Percentiles rank a stretch among this genome's conserved stretches.
These are phyloP conservation scores for Carex parvula DNA, from an alignment of 176 grass and related monocot genomes.

Conservation along the genomic window DNA sequence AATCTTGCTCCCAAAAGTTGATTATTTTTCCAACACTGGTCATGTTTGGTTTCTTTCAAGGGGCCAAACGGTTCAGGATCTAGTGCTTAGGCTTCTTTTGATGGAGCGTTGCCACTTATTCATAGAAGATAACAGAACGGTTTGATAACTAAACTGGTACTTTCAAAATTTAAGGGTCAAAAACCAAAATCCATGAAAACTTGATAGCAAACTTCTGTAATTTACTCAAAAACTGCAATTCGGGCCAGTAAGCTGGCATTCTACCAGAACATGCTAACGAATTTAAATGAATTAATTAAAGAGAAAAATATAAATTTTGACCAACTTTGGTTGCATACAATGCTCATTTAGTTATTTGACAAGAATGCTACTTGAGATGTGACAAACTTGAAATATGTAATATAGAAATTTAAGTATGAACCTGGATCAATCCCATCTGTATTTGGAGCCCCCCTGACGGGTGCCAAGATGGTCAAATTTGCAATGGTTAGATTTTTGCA, in stretches of 20 bases:
- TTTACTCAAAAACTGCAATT: background rate
- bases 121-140: background rate
- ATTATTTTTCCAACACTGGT: background rate
- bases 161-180: background rate
- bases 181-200: background rate
- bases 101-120: background rate
- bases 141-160: background rate
- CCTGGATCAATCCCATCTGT: conserved; percentile 98
- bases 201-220: background rate
- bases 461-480: conserved; percentile 73
- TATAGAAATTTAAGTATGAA: background rate
- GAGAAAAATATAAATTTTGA: background rate
- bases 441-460: conserved; percentile 65
- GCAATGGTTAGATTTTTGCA: conserved; percentile 80
- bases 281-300: background rate
- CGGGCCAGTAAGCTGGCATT: background rate
- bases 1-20: background rate
- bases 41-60: background rate
- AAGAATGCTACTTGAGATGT: background rate
- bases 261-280: background rate
- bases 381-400: background rate
- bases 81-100: background rate
- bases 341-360: background rate
- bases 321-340: background rate
- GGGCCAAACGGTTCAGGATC: background rate